These are phyloP conservation scores for Wickerhamiella azyma DNA, from an alignment of 805 yeast species.

Conservation along the genomic window DNA sequence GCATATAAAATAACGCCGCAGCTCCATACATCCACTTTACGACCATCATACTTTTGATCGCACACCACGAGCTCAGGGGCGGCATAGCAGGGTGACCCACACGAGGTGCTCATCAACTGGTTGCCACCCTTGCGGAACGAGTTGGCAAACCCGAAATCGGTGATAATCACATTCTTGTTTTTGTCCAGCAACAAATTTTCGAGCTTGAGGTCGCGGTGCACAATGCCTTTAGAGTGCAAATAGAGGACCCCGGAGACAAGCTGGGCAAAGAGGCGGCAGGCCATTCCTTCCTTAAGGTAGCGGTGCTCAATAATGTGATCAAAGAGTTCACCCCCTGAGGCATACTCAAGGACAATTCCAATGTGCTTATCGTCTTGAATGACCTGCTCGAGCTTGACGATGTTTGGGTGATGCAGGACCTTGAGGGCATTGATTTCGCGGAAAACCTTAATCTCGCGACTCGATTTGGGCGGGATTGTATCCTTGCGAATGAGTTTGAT, in stretches of 20 bases:
- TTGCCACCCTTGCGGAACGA: slow-evolving; percentile 35
- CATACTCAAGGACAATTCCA: slow-evolving; percentile 92
- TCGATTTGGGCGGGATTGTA: slow-evolving; percentile 72
- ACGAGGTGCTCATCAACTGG: slow-evolving; percentile 83
- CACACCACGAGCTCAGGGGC: slow-evolving; percentile 94
- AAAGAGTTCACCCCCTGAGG: slow-evolving; percentile 93
- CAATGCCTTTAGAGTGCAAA: slow-evolving; percentile 66
- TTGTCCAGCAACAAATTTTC: slow-evolving; percentile 69
- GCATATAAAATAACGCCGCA: slow-evolving; percentile 92
- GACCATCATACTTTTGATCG: slow-evolving; percentile 75
- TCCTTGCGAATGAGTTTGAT: slow-evolving; percentile 84
- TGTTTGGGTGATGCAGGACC: slow-evolving; percentile 76
- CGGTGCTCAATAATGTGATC: slow-evolving; percentile 81
- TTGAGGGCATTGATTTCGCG: slow-evolving; percentile 85
- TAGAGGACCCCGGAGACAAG: slow-evolving; percentile 87
- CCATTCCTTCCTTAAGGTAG: slow-evolving; percentile 72
- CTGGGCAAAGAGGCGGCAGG: slow-evolving; percentile 83
- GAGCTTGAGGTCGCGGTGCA: slow-evolving; percentile 64
- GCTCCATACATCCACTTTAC: slow-evolving; percentile 94
- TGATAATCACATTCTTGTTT: slow-evolving; percentile 70
- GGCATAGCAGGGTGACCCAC: slow-evolving; percentile 98
- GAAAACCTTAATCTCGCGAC: slow-evolving; percentile 76
- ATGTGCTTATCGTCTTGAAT: slow-evolving; percentile 87
- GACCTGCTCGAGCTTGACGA: slow-evolving; percentile 82
- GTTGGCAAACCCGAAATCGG: slow-evolving; percentile 93